phyloP scores from a whole-genome alignment of 1,284 basidiomycete genomes.

The Rhodotorula mucilaginosa region DNA sequence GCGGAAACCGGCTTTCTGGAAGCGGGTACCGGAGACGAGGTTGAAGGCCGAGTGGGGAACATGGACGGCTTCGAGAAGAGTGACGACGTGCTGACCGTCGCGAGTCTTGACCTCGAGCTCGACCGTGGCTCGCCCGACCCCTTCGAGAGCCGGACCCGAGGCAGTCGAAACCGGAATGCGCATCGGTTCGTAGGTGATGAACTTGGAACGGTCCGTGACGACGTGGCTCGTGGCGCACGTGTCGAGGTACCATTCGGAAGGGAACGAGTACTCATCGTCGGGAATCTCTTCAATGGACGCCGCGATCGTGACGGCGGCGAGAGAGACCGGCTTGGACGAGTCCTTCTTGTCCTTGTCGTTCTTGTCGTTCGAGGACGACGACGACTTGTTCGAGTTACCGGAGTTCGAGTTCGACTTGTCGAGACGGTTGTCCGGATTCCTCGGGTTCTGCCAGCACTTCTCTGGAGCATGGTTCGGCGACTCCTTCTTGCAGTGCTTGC shows the following conservation, averaged over 20 bases:
- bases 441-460: neutral
- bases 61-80: neutral
- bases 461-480: neutral
- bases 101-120: neutral
- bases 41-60: neutral
- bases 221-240: neutral
- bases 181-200: neutral
- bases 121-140: neutral
- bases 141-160: neutral
- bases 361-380: too few species aligned
- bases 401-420: too few species aligned
- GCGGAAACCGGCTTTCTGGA: neutral
- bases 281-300: neutral
- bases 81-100: neutral
- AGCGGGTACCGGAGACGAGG: neutral
- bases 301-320: neutral
- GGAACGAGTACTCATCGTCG: neutral
- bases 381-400: neutral
- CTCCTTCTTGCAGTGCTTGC: neutral
- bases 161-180: too few species aligned
- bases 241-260: slow-evolving; percentile 2
- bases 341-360: neutral
- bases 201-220: neutral
- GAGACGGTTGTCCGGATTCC: neutral
- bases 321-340: neutral